Conservation (phyloP, 169 alveolate species). For the Plasmodium billcollinsi region DNA sequence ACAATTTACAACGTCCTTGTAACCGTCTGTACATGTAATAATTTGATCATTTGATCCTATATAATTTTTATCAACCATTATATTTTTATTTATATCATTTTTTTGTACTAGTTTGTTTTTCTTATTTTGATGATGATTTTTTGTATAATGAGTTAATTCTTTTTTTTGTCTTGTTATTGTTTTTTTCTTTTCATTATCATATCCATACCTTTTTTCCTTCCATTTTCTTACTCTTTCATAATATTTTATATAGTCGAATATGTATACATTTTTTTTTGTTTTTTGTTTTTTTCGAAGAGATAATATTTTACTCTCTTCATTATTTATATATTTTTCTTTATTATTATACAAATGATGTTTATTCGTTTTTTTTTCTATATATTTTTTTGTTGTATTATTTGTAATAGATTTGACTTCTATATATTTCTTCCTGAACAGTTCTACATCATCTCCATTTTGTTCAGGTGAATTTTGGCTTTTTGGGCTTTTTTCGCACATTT, state of each 20-base stretch:
- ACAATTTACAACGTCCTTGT: too few species aligned
- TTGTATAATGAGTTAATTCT: background rate
- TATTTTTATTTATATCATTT: background rate
- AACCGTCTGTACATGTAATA: background rate
- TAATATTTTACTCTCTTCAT: conserved; percentile 5
- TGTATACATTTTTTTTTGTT: conserved; percentile 11
- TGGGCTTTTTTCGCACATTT: background rate
- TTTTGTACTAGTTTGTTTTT: too few species aligned
- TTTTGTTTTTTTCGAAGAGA: background rate
- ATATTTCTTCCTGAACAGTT: background rate
- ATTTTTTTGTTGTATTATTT: background rate
- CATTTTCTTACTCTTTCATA: conserved; percentile 50
- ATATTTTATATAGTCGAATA: conserved; percentile 33
- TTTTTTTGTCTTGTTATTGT: background rate
- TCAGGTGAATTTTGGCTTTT: conserved; percentile 4
- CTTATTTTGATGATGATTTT: too few species aligned
- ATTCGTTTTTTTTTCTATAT: background rate
- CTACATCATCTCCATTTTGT: background rate
- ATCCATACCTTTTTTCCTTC: conserved; percentile 45
- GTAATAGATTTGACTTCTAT: background rate
- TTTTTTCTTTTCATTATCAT: conserved; percentile 4
- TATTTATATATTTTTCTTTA: background rate
- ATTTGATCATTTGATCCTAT: background rate
- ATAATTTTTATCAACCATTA: background rate
- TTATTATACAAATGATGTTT: background rate